A percentile compares a stretch with the other conserved stretches of the same genome.
Conservation (phyloP, 2,329 filamentous ascomycete species). For the Elsinoe batatas region DNA sequence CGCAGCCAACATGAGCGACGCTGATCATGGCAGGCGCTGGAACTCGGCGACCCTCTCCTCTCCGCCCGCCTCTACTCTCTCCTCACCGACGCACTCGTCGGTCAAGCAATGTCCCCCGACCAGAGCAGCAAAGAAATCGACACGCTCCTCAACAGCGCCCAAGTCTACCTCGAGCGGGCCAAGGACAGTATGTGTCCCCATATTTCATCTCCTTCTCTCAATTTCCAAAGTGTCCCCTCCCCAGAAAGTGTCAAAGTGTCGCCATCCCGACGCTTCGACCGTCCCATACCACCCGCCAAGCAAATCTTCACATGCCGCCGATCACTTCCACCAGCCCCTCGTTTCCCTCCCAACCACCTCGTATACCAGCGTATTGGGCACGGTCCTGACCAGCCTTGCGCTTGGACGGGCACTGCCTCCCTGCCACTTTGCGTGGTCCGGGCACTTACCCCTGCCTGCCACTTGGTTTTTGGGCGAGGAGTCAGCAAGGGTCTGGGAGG, state of each 20-base stretch:
- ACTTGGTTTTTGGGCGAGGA: neutral
- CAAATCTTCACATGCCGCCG: neutral
- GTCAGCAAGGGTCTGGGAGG: neutral
- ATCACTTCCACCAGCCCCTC: no score
- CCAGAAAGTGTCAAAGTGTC: neutral
- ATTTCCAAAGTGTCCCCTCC: neutral
- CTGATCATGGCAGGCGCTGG: slow-evolving; percentile 40
- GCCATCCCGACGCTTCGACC: neutral
- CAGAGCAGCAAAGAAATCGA: slow-evolving; percentile 20
- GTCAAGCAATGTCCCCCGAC: slow-evolving; percentile 52
- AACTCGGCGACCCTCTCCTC: slow-evolving; percentile 54
- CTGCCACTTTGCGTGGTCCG: neutral
- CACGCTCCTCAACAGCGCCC: slow-evolving; percentile 21
- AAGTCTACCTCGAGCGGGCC: slow-evolving; percentile 23
- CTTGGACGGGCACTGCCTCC: neutral
- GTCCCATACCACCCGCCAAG: no score
- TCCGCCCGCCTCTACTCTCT: slow-evolving; percentile 58
- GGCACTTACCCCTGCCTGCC: slow-evolving; percentile 6
- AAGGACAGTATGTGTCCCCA: slow-evolving; percentile 26
- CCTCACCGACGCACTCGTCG: slow-evolving; percentile 70
- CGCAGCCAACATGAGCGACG: neutral
- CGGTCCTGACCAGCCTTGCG: neutral
- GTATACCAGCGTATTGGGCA: neutral
- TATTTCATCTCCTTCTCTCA: neutral
- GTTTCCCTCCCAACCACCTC: neutral